Percentiles rank a stretch among this genome's conserved stretches.
phyloP scores from a whole-genome alignment of 1,139 yeast genomes.

The Torulaspora pretoriensis region DNA sequence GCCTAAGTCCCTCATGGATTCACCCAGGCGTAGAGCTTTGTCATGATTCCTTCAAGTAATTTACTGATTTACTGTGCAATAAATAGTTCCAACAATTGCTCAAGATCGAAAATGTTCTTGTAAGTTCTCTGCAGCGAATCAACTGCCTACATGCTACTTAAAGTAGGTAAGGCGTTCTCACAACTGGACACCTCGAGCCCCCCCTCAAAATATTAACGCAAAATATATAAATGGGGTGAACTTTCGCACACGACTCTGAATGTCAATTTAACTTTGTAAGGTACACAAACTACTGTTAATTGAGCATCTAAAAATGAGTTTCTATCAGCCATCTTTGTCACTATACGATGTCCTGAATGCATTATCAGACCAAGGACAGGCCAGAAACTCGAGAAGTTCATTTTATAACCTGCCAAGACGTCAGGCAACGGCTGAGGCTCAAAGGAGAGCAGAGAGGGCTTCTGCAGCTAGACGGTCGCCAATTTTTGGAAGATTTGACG shows the following conservation, averaged over 20 bases:
- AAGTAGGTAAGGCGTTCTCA: no score
- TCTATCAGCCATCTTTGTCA: constrained; percentile 33
- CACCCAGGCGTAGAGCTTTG: no score
- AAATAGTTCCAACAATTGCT: no score
- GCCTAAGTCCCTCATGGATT: no score
- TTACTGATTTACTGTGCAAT: no score
- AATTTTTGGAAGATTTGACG: constrained; percentile 4
- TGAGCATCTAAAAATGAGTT: constrained; percentile 25
- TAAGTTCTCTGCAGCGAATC: no score
- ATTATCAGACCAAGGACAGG: constrained; percentile 22
- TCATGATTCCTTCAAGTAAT: no score
- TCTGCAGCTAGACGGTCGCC: constrained; percentile 7
- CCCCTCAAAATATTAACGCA: constrained; percentile 1
- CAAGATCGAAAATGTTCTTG: no score
- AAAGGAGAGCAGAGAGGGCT: constrained; percentile 1
- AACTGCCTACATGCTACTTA: no score
- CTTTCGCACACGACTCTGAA: not conserved
- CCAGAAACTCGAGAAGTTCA: constrained; percentile 16
- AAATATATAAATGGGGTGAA: not conserved
- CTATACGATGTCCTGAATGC: constrained; percentile 32
- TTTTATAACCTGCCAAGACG: constrained; percentile 10
- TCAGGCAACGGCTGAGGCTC: constrained; percentile 9
- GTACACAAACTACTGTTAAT: not conserved
- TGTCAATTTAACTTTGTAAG: not conserved
- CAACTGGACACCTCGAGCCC: not conserved